These are phyloP conservation scores for Pisolithus marmoratus DNA, from an alignment of 768 basidiomycete species.

Conservation along the genomic window DNA sequence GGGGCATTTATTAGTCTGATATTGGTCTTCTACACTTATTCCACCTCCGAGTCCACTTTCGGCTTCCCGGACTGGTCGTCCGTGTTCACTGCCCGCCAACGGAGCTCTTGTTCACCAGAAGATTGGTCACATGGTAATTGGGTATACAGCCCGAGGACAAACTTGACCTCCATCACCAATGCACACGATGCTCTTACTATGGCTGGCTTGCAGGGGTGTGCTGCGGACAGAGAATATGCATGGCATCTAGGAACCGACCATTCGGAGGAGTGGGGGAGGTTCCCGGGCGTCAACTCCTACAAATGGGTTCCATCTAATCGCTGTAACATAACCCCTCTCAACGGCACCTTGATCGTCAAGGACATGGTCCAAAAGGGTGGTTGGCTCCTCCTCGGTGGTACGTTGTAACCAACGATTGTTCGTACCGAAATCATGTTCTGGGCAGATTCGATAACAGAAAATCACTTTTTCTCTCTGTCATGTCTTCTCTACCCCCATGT, in stretches of 20 bases:
- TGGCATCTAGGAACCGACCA: conserved; percentile 61
- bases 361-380: conserved; percentile 65
- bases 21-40: conserved; percentile 26
- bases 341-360: conserved; percentile 40
- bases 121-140: conserved; percentile 36
- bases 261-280: conserved; percentile 42
- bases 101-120: conserved; percentile 28
- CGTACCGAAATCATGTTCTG: too few species aligned
- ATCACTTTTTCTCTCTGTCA: conserved; percentile 69
- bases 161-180: conserved; percentile 29
- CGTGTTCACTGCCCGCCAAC: conserved; percentile 22
- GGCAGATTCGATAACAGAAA: conserved; percentile 63
- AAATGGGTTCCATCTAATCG: conserved; percentile 44
- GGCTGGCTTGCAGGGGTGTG: conserved; percentile 57
- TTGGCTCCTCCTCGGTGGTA: conserved; percentile 63
- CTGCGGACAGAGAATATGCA: conserved; percentile 52
- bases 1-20: conserved; percentile 21
- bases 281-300: conserved; percentile 48
- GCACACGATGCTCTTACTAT: conserved; percentile 43
- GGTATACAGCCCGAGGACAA: conserved; percentile 34
- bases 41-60: conserved; percentile 14
- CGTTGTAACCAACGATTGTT: conserved; percentile 9
- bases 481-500: conserved; percentile 65
- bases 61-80: conserved; percentile 16
- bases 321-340: conserved; percentile 40